phyloP scores from a whole-genome alignment of 495 filamentous ascomycete genomes.

The Hypoxylon subgilvum region DNA sequence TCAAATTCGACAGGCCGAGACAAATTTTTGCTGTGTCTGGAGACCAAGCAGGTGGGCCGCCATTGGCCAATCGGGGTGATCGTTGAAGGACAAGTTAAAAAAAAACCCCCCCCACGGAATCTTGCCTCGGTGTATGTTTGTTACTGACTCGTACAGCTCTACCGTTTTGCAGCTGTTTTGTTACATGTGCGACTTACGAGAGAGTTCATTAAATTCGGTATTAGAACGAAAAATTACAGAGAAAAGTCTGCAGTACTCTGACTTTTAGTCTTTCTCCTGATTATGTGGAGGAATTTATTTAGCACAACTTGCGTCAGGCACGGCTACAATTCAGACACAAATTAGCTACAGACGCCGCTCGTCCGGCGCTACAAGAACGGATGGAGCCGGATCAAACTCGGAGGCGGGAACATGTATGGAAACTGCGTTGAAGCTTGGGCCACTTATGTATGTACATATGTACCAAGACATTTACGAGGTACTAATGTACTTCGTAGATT shows the following conservation, averaged over 20 bases:
- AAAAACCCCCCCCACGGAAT: slow-evolving; percentile 21
- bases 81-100: slow-evolving; percentile 14
- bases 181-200: slow-evolving; percentile 3
- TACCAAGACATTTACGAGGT: slow-evolving; percentile 18
- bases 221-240: too few species aligned
- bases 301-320: slow-evolving; percentile 8
- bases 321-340: too few species aligned
- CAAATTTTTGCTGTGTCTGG: slow-evolving; percentile 39
- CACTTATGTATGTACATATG: not conserved
- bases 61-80: slow-evolving; percentile 36
- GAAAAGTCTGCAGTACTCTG: too few species aligned
- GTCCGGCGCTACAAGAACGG: slow-evolving; percentile 25
- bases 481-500: too few species aligned
- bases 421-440: slow-evolving; percentile 10
- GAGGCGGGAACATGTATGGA: slow-evolving; percentile 31
- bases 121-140: slow-evolving; percentile 38
- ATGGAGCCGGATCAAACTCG: slow-evolving; percentile 32
- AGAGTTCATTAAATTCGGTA: too few species aligned
- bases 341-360: too few species aligned
- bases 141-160: slow-evolving; percentile 11
- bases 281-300: not conserved
- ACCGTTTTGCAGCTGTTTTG: slow-evolving; percentile 27
- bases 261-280: too few species aligned
- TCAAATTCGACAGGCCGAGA: slow-evolving; percentile 36
- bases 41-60: slow-evolving; percentile 34